phyloP scores from a whole-genome alignment of 163 green algal genomes.

The Scenedesmus sp. region DNA sequence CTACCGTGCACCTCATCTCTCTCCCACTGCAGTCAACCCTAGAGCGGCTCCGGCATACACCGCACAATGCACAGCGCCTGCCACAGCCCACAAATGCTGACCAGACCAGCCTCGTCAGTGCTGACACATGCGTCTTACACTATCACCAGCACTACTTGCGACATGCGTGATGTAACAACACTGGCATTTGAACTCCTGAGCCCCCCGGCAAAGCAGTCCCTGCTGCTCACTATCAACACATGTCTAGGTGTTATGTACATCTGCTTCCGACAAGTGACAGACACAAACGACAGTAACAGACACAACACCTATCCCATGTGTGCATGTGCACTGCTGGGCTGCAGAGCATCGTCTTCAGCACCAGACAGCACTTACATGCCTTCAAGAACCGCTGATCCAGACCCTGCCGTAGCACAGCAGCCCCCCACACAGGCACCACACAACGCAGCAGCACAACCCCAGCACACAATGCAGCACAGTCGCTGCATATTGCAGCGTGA shows the following conservation, averaged over 20 bases:
- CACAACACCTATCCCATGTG: background rate
- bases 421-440: background rate
- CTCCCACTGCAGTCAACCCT: background rate
- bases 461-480: background rate
- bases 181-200: background rate
- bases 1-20: background rate
- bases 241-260: background rate
- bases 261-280: background rate
- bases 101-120: background rate
- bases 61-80: background rate
- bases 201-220: background rate
- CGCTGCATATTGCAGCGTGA: too few relatives aligned
- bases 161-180: background rate
- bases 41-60: background rate
- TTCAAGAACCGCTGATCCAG: background rate
- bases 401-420: background rate
- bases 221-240: background rate
- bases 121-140: background rate
- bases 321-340: background rate
- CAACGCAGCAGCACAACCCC: background rate
- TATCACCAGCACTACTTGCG: background rate
- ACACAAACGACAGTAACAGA: too few relatives aligned
- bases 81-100: background rate
- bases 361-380: background rate
- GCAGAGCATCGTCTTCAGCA: background rate